Conservation (phyloP, 2,329 filamentous ascomycete genomes). For the Exophiala sp. region DNA sequence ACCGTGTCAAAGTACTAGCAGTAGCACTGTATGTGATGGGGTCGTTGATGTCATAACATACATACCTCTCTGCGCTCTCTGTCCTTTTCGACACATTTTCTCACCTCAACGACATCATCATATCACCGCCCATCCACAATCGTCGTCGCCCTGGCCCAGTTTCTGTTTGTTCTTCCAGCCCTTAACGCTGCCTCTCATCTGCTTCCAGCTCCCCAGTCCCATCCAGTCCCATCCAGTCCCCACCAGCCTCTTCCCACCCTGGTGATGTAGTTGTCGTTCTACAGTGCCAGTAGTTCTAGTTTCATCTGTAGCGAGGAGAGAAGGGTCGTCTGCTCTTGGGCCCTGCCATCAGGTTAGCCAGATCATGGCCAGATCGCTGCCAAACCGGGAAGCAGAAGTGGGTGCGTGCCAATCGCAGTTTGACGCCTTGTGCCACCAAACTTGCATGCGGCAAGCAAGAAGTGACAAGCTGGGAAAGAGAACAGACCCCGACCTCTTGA, state of each 20-base stretch:
- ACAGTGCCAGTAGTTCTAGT: background rate
- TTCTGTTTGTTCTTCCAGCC: too few relatives aligned
- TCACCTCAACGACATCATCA: background rate
- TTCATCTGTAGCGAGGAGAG: too few relatives aligned
- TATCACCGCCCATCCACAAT: background rate
- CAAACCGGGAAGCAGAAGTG: conserved; percentile 11
- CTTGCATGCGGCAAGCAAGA: background rate
- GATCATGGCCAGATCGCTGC: conserved; percentile 3
- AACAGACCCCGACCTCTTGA: background rate
- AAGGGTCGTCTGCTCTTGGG: too few relatives aligned
- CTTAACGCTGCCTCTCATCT: too few relatives aligned
- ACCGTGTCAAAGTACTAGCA: background rate
- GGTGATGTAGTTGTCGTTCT: background rate
- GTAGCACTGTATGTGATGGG: background rate
- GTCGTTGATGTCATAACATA: background rate
- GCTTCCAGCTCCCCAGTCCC: too few relatives aligned
- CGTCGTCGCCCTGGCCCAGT: background rate
- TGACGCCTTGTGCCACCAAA: conserved; percentile 7
- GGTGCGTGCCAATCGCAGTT: conserved; percentile 4
- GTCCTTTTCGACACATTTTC: background rate
- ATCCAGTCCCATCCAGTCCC: background rate
- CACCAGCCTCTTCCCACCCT: background rate
- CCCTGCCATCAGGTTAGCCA: background rate
- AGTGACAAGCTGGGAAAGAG: background rate
- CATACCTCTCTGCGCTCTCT: too few relatives aligned